phyloP scores from a whole-genome alignment of 1,139 yeast genomes.

The Debaryomyces singareniensis region DNA sequence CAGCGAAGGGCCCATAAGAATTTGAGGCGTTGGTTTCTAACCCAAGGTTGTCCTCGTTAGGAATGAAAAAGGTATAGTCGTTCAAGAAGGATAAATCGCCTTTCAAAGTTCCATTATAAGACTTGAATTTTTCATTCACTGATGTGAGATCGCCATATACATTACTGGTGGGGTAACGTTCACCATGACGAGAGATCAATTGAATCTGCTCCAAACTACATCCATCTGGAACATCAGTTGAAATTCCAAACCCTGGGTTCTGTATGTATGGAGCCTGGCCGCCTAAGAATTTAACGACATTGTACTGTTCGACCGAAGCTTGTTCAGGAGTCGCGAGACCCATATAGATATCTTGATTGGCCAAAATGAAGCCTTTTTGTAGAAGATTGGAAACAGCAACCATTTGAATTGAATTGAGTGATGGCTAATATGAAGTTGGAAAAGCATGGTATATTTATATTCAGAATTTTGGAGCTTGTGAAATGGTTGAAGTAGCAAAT shows the following conservation, averaged over 20 bases:
- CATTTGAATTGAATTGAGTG: too few species aligned
- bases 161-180: conserved; percentile 48
- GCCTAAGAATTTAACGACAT: conserved; percentile 37
- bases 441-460: too few species aligned
- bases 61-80: conserved; percentile 27
- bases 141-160: conserved; percentile 17
- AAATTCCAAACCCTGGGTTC: conserved; percentile 40
- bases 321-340: conserved; percentile 28
- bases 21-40: conserved; percentile 25
- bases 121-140: conserved; percentile 14
- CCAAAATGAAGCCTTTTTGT: conserved; percentile 22
- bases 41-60: conserved; percentile 18
- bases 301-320: conserved; percentile 32
- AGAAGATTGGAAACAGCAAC: conserved; percentile 25
- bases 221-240: conserved; percentile 41
- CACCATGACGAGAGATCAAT: conserved; percentile 66
- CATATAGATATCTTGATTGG: conserved; percentile 17
- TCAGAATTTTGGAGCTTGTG: too few species aligned
- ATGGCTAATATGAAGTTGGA: too few species aligned
- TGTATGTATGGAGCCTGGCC: conserved; percentile 45
- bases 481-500: too few species aligned
- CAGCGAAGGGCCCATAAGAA: conserved; percentile 22
- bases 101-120: conserved; percentile 19
- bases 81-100: conserved; percentile 28
- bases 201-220: conserved; percentile 63